phyloP scores from a whole-genome alignment of 352 stramenopile species.

The Phytophthora idaei region DNA sequence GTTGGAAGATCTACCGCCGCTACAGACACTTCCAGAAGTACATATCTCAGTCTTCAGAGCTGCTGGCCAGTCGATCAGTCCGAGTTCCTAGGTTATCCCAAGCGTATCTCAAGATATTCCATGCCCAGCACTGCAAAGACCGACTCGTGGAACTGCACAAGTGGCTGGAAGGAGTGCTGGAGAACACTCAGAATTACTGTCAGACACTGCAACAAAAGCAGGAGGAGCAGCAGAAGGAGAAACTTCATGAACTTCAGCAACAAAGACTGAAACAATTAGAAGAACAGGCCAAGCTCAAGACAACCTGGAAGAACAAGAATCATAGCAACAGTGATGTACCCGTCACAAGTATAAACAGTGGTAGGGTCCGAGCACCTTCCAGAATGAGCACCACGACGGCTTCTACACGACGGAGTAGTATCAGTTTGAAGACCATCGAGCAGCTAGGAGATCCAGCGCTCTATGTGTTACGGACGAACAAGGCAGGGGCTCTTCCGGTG shows the following conservation, averaged over 20 bases:
- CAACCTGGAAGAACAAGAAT: slow-evolving; percentile 23
- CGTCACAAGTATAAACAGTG: slow-evolving; percentile 22
- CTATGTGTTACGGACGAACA: slow-evolving; percentile 38
- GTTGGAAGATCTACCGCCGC: slow-evolving; percentile 86
- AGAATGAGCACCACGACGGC: slow-evolving; percentile 12
- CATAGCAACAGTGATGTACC: slow-evolving; percentile 18
- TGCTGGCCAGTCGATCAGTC: slow-evolving; percentile 48
- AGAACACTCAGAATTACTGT: slow-evolving; percentile 76
- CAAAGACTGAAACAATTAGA: slow-evolving; percentile 30
- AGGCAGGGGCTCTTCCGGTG: slow-evolving; percentile 48
- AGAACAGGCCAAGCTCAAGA: slow-evolving; percentile 21
- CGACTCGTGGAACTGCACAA: slow-evolving; percentile 74
- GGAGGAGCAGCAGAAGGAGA: slow-evolving; percentile 22
- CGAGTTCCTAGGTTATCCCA: slow-evolving; percentile 71
- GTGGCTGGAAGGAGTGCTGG: slow-evolving; percentile 67
- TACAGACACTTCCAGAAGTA: slow-evolving; percentile 87
- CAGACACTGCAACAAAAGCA: slow-evolving; percentile 40
- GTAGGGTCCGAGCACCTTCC: slow-evolving; percentile 10
- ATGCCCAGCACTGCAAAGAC: slow-evolving; percentile 78
- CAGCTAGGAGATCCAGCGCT: slow-evolving; percentile 30
- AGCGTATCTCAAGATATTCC: slow-evolving; percentile 83
- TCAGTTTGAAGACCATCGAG: slow-evolving; percentile 23
- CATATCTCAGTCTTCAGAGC: slow-evolving; percentile 60
- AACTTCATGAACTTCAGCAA: slow-evolving; percentile 28
- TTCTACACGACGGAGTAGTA: slow-evolving; percentile 19